Evolutionary conservation across 768 basidiomycete genomes (phyloP).

Genomic region (Xerocomellus chrysenteron): DNA sequence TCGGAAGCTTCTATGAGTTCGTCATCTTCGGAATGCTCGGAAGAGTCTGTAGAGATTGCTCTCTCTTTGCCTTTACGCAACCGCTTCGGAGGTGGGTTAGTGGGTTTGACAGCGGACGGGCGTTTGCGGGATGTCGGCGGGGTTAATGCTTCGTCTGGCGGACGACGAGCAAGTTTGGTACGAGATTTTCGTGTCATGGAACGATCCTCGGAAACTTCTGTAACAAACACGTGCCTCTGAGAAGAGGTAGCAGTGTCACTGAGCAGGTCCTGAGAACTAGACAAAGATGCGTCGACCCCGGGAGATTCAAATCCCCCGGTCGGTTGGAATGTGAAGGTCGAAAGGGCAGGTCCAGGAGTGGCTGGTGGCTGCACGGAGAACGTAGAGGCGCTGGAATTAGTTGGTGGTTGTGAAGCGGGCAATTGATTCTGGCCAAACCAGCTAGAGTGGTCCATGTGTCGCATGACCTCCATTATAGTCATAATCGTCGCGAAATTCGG

Average conservation of each 20-base stretch:
- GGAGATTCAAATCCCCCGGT: not conserved
- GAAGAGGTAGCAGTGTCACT: conserved; percentile 1
- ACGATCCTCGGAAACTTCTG: conserved; percentile 9
- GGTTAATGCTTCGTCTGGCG: conserved; percentile 5
- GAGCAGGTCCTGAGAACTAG: conserved; percentile 3
- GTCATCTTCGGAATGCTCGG: conserved; percentile 17
- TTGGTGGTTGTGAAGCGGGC: conserved; percentile 15
- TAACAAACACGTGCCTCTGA: conserved; percentile 1
- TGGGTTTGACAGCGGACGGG: conserved; percentile 14
- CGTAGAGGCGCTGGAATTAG: not conserved
- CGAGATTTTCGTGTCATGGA: conserved; percentile 5
- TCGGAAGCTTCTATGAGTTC: conserved; percentile 9
- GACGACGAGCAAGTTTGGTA: not conserved
- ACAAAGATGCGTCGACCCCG: not conserved
- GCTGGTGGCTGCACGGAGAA: conserved; percentile 6
- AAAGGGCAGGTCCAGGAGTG: not conserved
- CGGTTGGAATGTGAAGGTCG: not conserved
- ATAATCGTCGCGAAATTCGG: conserved; percentile 26
- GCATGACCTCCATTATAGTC: conserved; percentile 33
- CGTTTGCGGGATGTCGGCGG: conserved; percentile 25
- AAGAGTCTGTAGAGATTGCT: conserved; percentile 18
- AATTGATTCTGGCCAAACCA: conserved; percentile 19
- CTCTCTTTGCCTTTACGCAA: conserved; percentile 32
- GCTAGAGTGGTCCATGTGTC: conserved; percentile 27
- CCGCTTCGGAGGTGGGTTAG: conserved; percentile 19